A percentile compares a stretch with the other conserved stretches of the same genome.
These are phyloP conservation scores for Talinum fruticosum DNA, from an alignment of 148 eudicot species.

Conservation along the genomic window DNA sequence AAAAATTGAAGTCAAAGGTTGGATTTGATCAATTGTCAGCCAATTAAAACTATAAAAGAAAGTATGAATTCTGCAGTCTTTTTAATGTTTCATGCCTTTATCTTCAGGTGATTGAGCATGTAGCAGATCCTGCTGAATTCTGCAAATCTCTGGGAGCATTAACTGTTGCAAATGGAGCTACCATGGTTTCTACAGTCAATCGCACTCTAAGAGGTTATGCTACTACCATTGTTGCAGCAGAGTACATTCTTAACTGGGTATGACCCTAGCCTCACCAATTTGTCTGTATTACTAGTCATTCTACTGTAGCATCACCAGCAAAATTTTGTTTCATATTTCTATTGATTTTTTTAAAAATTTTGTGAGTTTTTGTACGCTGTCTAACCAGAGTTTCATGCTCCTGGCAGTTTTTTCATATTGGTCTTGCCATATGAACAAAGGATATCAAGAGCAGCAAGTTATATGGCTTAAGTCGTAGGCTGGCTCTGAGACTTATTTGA, in stretches of 20 bases:
- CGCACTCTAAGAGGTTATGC: constrained; percentile 95
- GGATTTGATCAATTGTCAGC: background rate
- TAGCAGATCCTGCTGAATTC: constrained; percentile 84
- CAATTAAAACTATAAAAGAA: background rate
- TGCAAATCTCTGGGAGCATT: constrained; percentile 81
- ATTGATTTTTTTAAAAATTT: no score
- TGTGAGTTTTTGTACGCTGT: background rate
- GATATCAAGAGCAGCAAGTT: no score
- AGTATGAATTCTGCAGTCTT: background rate
- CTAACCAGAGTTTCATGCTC: background rate
- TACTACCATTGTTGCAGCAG: constrained; percentile 66
- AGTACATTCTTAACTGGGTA: constrained; percentile 90
- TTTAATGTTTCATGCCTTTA: constrained; percentile 6
- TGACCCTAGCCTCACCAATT: constrained; percentile 14
- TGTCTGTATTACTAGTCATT: background rate
- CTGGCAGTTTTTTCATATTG: background rate
- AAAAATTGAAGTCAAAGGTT: background rate
- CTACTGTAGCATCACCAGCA: background rate
- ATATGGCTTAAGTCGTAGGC: background rate
- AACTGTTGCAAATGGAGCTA: constrained; percentile 75
- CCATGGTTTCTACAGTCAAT: constrained; percentile 77
- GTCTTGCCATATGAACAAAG: background rate
- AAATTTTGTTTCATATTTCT: no score
- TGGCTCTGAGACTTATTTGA: background rate
- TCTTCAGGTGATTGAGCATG: constrained; percentile 87